Conservation (phyloP, 768 basidiomycete species). For the Russula abietina region DNA sequence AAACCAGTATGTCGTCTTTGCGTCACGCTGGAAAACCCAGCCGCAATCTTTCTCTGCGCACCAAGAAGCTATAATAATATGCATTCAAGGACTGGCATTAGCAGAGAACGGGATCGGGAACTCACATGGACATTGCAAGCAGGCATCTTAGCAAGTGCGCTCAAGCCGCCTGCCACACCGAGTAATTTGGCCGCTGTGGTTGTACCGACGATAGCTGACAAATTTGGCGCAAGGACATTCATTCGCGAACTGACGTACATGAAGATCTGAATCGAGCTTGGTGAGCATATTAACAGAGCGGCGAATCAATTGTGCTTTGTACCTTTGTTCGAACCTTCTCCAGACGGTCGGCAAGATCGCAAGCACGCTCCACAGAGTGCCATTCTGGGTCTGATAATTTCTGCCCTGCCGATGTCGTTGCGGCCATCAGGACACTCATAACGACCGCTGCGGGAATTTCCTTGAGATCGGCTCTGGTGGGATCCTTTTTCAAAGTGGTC, state of each 20-base stretch:
- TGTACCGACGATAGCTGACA: conserved; percentile 97
- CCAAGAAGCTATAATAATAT: conserved; percentile 66
- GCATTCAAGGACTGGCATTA: neutral
- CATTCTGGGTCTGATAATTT: conserved; percentile 64
- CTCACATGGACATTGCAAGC: conserved; percentile 90
- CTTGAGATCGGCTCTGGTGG: conserved; percentile 76
- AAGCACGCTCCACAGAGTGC: conserved; percentile 77
- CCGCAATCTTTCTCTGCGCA: conserved; percentile 85
- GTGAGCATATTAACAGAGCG: neutral
- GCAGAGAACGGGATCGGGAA: conserved; percentile 15
- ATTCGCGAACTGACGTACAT: conserved; percentile 99
- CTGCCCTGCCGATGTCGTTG: conserved; percentile 83
- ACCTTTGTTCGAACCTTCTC: conserved; percentile 90
- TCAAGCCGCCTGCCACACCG: conserved; percentile 92
- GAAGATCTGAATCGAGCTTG: conserved; percentile 63
- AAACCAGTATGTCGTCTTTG: conserved; percentile 94
- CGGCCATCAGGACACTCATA: conserved; percentile 94
- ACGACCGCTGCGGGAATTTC: conserved; percentile 83
- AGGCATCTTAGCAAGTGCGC: conserved; percentile 89
- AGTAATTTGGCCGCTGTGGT: conserved; percentile 97
- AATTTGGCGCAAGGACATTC: conserved; percentile 96
- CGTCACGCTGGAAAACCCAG: conserved; percentile 83
- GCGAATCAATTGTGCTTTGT: conserved; percentile 1
- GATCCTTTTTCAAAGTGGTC: conserved; percentile 47
- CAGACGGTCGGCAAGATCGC: conserved; percentile 81